phyloP scores from a whole-genome alignment of 768 basidiomycete genomes.

The Psilocybe cyanescens region DNA sequence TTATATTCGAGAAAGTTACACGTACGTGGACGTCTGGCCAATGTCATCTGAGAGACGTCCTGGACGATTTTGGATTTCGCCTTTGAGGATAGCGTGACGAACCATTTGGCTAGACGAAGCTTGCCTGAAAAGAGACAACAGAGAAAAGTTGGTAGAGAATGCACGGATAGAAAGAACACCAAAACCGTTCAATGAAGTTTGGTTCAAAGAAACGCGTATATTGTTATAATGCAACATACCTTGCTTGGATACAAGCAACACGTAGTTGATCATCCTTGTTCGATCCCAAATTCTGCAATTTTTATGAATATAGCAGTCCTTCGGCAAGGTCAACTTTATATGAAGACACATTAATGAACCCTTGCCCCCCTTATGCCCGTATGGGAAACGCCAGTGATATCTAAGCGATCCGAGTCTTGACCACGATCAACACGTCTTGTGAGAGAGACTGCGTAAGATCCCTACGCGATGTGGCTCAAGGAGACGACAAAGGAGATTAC shows the following conservation, averaged over 20 bases:
- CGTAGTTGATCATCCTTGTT: constrained; percentile 84
- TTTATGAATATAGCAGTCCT: not conserved
- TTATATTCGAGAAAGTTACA: constrained; percentile 98
- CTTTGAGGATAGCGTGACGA: constrained; percentile 80
- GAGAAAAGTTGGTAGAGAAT: not conserved
- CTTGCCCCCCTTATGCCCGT: no score
- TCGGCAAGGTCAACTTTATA: not conserved
- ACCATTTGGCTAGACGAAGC: constrained; percentile 96
- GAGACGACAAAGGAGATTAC: no score
- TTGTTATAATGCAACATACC: constrained; percentile 42
- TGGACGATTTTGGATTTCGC: constrained; percentile 90
- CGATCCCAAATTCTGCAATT: not conserved
- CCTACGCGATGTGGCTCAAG: no score
- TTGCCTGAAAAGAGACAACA: constrained; percentile 59
- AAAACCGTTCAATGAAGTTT: no score
- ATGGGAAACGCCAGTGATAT: no score
- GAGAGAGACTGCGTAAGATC: no score
- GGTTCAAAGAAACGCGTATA: not conserved
- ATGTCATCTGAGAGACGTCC: constrained; percentile 92
- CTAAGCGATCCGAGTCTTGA: no score
- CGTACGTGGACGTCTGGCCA: constrained; percentile 87
- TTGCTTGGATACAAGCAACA: constrained; percentile 93
- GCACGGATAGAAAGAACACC: no score
- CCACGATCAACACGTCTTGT: no score
- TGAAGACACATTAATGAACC: no score